A percentile compares a stretch with the other conserved stretches of the same genome.
phyloP scores from a whole-genome alignment of 2,329 filamentous ascomycete genomes.

The Botrytis aclada region DNA sequence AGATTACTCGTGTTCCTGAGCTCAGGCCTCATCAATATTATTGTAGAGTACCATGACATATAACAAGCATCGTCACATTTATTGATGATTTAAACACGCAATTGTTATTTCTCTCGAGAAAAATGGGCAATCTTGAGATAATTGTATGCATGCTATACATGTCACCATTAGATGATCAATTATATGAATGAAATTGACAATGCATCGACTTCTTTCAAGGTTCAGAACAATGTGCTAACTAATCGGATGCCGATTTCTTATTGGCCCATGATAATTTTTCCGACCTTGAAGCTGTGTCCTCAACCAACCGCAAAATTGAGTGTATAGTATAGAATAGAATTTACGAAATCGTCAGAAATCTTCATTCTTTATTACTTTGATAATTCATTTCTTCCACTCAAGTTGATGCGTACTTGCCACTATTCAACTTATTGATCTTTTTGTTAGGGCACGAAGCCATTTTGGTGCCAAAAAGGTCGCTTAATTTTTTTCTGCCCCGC shows the following conservation, averaged over 20 bases:
- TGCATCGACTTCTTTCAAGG: constrained; percentile 10
- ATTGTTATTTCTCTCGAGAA: neutral
- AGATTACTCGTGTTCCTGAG: constrained; percentile 1
- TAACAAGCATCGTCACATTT: no score
- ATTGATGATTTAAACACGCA: neutral
- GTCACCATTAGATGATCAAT: neutral
- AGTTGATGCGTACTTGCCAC: neutral
- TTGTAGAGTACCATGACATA: no score
- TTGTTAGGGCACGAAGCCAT: constrained; percentile 11
- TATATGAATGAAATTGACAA: neutral
- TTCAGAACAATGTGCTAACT: constrained; percentile 9
- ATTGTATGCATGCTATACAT: no score
- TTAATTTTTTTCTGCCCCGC: constrained; percentile 20
- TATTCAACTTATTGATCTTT: neutral
- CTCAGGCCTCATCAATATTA: neutral
- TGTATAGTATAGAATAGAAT: neutral
- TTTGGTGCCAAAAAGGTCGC: constrained; percentile 17
- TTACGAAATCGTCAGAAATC: neutral
- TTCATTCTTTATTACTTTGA: neutral
- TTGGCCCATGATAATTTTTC: constrained; percentile 1
- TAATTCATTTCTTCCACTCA: neutral
- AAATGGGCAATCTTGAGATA: neutral
- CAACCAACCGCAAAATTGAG: neutral
- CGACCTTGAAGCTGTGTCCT: neutral
- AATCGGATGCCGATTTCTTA: neutral